A percentile compares a stretch with the other conserved stretches of the same genome.
phyloP scores from a whole-genome alignment of 495 filamentous ascomycete genomes.

The Parmelia sp. region DNA sequence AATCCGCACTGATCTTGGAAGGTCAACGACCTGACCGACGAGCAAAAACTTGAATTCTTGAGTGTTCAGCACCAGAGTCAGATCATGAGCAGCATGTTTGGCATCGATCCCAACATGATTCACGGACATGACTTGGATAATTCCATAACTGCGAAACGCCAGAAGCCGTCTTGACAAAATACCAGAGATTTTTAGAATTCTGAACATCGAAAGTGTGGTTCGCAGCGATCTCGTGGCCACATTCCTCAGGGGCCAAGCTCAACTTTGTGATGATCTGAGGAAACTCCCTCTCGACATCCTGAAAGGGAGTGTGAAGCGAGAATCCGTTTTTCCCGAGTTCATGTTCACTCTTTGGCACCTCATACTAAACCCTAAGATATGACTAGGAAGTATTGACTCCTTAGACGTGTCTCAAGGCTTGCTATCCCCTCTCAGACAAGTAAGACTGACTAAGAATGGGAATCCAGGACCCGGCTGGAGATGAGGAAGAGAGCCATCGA shows the following conservation, averaged over 20 bases:
- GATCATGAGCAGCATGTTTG: slow-evolving; percentile 1
- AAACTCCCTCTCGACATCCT: slow-evolving; percentile 24
- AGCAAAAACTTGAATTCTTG: background rate
- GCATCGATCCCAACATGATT: background rate
- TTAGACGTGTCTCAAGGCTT: too few relatives aligned
- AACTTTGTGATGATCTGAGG: slow-evolving; percentile 31
- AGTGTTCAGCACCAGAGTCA: background rate
- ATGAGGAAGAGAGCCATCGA: background rate
- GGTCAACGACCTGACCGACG: background rate
- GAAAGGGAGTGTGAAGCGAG: background rate
- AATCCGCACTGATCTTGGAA: background rate
- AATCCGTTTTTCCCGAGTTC: too few relatives aligned
- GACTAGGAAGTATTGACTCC: too few relatives aligned
- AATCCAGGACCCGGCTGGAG: background rate
- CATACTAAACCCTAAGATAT: too few relatives aligned
- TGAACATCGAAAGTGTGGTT: slow-evolving; percentile 39
- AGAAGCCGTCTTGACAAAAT: slow-evolving; percentile 24
- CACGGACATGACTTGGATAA: background rate
- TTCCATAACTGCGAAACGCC: background rate
- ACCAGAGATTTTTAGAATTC: slow-evolving; percentile 31
- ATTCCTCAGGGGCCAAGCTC: slow-evolving; percentile 28
- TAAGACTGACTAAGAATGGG: too few relatives aligned
- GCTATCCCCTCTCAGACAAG: too few relatives aligned
- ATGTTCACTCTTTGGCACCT: too few relatives aligned
- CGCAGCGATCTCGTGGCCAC: slow-evolving; percentile 30